Evolutionary conservation across 192 early-diverging fungal species (phyloP), one percentile per base, ranked within the genome.

Genomic region (Backusella tuberculispora): DNA sequence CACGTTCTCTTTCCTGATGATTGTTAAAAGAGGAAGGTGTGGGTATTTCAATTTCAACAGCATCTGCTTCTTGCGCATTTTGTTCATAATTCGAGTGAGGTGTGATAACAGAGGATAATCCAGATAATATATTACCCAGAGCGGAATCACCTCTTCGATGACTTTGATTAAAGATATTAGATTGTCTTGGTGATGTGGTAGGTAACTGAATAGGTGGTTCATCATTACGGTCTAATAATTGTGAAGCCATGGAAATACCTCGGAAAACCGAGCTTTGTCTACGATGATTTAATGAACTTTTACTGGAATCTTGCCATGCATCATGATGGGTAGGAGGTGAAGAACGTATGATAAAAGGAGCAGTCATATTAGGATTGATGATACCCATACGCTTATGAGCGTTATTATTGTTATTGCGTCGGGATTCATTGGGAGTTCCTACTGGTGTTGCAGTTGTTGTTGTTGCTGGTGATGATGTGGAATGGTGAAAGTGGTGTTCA

Each of bases 21-120:
- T 45, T 19, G 48, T 34, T 29, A 13, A 77, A 38, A 24, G 67
- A 37, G 26, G 66, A 64, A 21, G 72, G 43, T 17, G 74, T 80
- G 46, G 79, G 79, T 60, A 80, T 80, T 60, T 80, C 72, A 26
- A 76, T 80, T 63, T 76, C 79, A 65, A 80, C 67, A 43, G 78
- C 78, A 66, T 80, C 78, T 8, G 63, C 71, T 26, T 67, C 43
- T 12, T 60, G 45, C n/a, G 45, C 26, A 1, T 53, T 21, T 13
- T 8, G 24, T 10, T 69, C 34, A 26, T 37, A n/a, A n/a, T 41
- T 41, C 5, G 60, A n/a, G 24, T 38, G 60, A 37, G 41, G 66
- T 37, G 48, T 64, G 24, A 44, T 73, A 43, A 44, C 60, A 7
- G 72, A 63, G 21, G 60, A 65, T 0, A 78, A 6, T 2, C 76